Conservation (phyloP, 75 land plant species). For the Chamaecyparis obtusa region DNA sequence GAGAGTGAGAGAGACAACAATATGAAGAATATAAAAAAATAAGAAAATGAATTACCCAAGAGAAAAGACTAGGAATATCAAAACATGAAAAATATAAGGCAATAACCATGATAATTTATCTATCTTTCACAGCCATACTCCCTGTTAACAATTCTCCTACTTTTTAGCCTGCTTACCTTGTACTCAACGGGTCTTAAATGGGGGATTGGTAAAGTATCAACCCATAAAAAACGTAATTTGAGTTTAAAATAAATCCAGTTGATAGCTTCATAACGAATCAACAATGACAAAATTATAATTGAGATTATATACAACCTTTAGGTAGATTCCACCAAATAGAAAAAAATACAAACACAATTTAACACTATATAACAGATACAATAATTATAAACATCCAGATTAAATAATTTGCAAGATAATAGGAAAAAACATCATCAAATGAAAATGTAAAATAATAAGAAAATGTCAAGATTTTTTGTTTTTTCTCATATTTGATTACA, state of each 20-base stretch:
- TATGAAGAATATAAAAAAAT: too few species aligned
- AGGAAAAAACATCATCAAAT: too few species aligned
- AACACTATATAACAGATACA: too few species aligned
- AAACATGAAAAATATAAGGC: not conserved
- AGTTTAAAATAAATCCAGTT: not conserved
- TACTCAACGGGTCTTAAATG: conserved; percentile 81
- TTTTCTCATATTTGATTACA: too few species aligned
- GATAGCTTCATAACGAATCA: not conserved
- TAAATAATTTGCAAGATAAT: too few species aligned
- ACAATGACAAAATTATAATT: too few species aligned
- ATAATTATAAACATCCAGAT: too few species aligned
- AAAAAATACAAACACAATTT: too few species aligned
- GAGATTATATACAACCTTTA: not conserved
- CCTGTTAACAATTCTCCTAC: conserved; percentile 74
- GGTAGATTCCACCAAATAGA: too few species aligned
- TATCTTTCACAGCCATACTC: conserved; percentile 84
- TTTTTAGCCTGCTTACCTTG: conserved; percentile 60
- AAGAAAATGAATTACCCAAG: too few species aligned
- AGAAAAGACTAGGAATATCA: too few species aligned
- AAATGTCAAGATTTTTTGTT: not conserved
- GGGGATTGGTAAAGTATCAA: conserved; percentile 49
- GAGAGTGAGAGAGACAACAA: too few species aligned
- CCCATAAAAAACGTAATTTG: not conserved
- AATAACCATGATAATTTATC: conserved; percentile 18
- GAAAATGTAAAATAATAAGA: not conserved